These are phyloP conservation scores for Venturia carpophila DNA, from an alignment of 2,329 filamentous ascomycete genomes.

Conservation along the genomic window DNA sequence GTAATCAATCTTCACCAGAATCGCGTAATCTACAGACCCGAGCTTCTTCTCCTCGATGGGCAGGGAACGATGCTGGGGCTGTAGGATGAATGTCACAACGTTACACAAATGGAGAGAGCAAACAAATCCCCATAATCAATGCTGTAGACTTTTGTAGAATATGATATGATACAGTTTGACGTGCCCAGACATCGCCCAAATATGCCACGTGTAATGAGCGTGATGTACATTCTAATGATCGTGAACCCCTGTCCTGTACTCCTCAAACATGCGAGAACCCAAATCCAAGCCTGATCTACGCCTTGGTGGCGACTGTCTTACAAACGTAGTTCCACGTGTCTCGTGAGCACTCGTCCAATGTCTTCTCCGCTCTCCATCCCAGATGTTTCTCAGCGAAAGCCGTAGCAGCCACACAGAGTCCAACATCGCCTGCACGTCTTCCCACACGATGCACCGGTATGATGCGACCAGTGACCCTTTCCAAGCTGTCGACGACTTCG, in stretches of 20 bases:
- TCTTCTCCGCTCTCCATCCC: constrained; percentile 32
- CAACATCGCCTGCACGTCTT: constrained; percentile 36
- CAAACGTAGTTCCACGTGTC: constrained; percentile 9
- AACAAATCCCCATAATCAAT: no score
- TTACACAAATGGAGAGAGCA: no score
- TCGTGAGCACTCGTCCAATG: constrained; percentile 21
- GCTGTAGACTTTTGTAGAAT: background rate
- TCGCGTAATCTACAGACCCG: no score
- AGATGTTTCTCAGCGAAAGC: constrained; percentile 33
- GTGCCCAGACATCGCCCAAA: no score
- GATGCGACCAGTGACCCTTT: constrained; percentile 29
- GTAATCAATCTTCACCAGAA: no score
- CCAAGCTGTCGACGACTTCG: constrained; percentile 35
- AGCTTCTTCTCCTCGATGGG: no score
- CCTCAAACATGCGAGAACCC: background rate
- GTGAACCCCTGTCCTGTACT: background rate
- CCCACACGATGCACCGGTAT: constrained; percentile 33
- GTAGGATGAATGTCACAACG: no score
- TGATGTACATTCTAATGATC: background rate
- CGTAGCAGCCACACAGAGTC: constrained; percentile 35
- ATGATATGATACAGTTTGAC: no score
- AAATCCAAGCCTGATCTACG: background rate
- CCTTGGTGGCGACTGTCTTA: background rate
- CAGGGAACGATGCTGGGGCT: no score
- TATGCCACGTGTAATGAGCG: no score